Percentiles rank a stretch among this genome's conserved stretches.
Conservation (phyloP, 2,329 filamentous ascomycete genomes). For the Grosmannia huntii region DNA sequence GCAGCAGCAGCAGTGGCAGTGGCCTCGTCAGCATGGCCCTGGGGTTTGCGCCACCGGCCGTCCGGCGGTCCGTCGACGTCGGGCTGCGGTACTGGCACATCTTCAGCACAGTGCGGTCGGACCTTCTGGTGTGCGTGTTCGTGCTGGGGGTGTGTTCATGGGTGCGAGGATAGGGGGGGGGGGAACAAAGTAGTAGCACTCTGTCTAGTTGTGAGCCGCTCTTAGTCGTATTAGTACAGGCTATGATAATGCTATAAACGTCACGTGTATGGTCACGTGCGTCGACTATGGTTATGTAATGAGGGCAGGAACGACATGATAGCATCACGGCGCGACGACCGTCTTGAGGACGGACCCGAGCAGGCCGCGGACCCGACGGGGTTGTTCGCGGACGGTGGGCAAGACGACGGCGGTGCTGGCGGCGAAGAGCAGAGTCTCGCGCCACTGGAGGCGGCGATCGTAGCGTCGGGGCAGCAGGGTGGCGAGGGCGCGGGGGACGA, state of each 20-base stretch:
- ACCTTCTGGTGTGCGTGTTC: slow-evolving; percentile 67
- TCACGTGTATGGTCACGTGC: not conserved
- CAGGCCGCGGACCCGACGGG: slow-evolving; percentile 51
- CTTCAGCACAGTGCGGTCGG: slow-evolving; percentile 55
- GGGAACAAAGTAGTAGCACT: no score
- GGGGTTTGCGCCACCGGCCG: slow-evolving; percentile 52
- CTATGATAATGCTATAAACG: not conserved
- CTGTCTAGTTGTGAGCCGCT: no score
- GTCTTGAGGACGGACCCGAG: slow-evolving; percentile 46
- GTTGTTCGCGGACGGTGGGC: slow-evolving; percentile 51
- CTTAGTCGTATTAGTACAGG: no score
- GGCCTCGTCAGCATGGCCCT: slow-evolving; percentile 49
- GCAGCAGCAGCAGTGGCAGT: slow-evolving; percentile 13
- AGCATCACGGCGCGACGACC: slow-evolving; percentile 24
- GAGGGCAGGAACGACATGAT: no score
- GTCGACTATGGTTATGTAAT: no score
- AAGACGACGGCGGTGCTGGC: slow-evolving; percentile 58
- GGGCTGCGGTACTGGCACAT: slow-evolving; percentile 56
- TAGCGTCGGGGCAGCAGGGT: slow-evolving; percentile 64
- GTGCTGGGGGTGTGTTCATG: slow-evolving; percentile 50
- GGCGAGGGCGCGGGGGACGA: slow-evolving; percentile 64
- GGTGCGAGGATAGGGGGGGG: slow-evolving; percentile 17
- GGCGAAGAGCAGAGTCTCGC: slow-evolving; percentile 54
- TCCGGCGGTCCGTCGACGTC: slow-evolving; percentile 47
- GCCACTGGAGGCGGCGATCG: slow-evolving; percentile 46